Conservation (phyloP, 345 rosid genomes). For the Citrus sinensis region DNA sequence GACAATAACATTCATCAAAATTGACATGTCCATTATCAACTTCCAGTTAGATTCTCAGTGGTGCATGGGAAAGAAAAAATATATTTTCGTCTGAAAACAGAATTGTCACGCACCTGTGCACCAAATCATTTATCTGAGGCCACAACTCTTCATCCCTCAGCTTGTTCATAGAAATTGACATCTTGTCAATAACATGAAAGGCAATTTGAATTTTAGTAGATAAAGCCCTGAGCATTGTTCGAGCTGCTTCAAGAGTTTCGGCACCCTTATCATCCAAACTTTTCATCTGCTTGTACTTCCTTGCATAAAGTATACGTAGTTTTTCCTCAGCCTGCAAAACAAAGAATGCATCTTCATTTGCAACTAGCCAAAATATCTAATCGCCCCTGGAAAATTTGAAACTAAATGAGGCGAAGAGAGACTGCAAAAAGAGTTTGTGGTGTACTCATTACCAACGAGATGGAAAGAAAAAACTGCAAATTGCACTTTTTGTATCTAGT, state of each 20-base stretch:
- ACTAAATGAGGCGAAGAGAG: neutral
- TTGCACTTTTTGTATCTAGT: neutral
- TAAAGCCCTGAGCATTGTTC: slow-evolving; percentile 31
- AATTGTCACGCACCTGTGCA: slow-evolving; percentile 39
- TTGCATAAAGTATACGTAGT: slow-evolving; percentile 42
- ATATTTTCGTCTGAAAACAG: neutral
- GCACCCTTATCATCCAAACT: slow-evolving; percentile 38
- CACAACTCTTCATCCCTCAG: slow-evolving; percentile 67
- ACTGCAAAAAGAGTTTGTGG: neutral
- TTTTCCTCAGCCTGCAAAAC: slow-evolving; percentile 61
- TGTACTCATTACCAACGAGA: neutral
- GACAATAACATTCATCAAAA: neutral
- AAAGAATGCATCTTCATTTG: neutral
- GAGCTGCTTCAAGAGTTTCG: slow-evolving; percentile 33
- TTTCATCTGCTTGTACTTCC: slow-evolving; percentile 45
- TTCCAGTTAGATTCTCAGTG: neutral
- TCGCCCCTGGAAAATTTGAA: neutral
- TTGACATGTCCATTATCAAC: neutral
- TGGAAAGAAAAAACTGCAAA: neutral
- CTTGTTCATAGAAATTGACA: slow-evolving; percentile 41
- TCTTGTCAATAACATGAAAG: slow-evolving; percentile 58
- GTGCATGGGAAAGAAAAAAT: neutral
- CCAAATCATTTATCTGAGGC: slow-evolving; percentile 46
- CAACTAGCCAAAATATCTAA: neutral
- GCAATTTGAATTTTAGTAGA: slow-evolving; percentile 55